Evolutionary conservation across 2,329 filamentous ascomycete species (phyloP).

Genomic region (Trichoderma semiorbis): DNA sequence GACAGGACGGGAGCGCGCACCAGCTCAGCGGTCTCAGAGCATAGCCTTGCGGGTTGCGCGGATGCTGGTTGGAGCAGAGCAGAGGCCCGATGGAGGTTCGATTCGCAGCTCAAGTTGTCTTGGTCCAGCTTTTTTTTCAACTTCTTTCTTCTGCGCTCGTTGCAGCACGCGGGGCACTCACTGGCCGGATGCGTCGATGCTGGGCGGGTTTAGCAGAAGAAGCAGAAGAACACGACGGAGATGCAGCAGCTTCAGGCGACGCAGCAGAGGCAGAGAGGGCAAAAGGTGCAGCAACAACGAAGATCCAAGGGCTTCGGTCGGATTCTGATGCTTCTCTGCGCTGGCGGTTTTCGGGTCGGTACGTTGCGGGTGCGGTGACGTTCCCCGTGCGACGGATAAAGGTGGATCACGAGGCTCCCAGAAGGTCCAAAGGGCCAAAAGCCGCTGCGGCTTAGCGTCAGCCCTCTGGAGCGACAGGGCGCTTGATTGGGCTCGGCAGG

Average conservation of each 20-base stretch:
- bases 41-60: conserved; percentile 19
- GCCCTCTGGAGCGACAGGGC: conserved; percentile 9
- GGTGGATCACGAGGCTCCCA: conserved; percentile 18
- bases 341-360: conserved; percentile 16
- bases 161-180: not conserved
- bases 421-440: not conserved
- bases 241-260: not conserved
- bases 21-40: conserved; percentile 19
- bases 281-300: no score
- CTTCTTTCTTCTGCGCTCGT: not conserved
- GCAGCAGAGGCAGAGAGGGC: not conserved
- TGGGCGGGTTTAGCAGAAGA: not conserved
- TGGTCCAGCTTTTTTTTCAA: not conserved
- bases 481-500: conserved; percentile 8
- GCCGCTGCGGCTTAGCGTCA: conserved; percentile 10
- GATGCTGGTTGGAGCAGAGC: not conserved
- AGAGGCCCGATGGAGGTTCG: not conserved
- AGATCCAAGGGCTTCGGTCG: not conserved
- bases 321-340: conserved; percentile 1
- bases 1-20: conserved; percentile 12
- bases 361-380: conserved; percentile 14
- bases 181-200: not conserved
- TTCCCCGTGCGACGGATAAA: conserved; percentile 18
- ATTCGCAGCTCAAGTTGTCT: not conserved
- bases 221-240: not conserved